Base-by-base conservation (phyloP, 768 basidiomycete species). In the Dacryopinax spathularia region DNA sequence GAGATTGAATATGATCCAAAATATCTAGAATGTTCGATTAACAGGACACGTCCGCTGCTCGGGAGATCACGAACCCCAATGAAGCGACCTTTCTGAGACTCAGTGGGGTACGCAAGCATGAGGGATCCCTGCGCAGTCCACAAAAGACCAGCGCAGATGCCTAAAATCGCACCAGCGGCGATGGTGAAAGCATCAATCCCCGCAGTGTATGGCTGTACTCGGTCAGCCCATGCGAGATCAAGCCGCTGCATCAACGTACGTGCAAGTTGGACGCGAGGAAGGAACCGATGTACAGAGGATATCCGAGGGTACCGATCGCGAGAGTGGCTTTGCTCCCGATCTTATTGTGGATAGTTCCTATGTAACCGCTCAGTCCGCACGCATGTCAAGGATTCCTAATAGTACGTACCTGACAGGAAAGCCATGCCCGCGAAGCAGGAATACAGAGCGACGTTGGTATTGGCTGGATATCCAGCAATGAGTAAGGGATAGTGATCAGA, bases 81-180 rank as follows among this genome's bases (percentile, higher is more conserved):
- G 73, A 80, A 90, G 33, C 74, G 76, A 16, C 89, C 89, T 72
- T 91, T 91, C 71, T 91, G 82, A 48, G 73, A 70, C 71, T 91
- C 89, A 0, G 87, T 89, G 0, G 89, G 87, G 72, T 91, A 91
- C 3, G 87, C 82, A 73, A 92, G 75, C 84, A 91, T 90, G 65
- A 91, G 75, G 18, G 83, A 85, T n/a, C 88, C 90, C 69, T 91
- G 89, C 0, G 88, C 87, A 0, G 88, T 86, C 89, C 89, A 91
- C 7, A 91, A 75, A 43, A 91, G 70, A 16, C 78, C 81, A 15
- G 82, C 89, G 69, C 85, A 88, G 60, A 89, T 66, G 18, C 89
- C 89, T 18, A 90, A 82, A 63, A 88, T 69, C 36, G 85, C 85
- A 20, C 89, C 89, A 1, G 87, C 79, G 18, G 77, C 81, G 66